Conservation (phyloP, 345 rosid genomes). For the Syzygium jambos region DNA sequence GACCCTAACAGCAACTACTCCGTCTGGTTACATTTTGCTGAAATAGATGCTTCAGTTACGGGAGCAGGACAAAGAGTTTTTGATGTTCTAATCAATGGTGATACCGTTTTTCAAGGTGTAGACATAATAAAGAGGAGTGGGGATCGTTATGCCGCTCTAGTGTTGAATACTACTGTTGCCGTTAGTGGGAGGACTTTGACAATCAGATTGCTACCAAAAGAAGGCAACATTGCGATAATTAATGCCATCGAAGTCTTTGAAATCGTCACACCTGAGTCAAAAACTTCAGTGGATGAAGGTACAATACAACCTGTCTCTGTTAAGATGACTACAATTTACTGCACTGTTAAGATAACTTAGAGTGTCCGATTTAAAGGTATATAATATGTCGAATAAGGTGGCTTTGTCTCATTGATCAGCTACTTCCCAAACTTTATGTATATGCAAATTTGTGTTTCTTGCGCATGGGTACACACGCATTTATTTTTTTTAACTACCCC, state of each 20-base stretch:
- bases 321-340: background rate
- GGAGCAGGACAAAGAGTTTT: slow-evolving; percentile 68
- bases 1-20: slow-evolving; percentile 92
- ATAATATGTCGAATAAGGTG: no score
- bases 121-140: slow-evolving; percentile 72
- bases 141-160: slow-evolving; percentile 55
- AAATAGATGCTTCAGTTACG: slow-evolving; percentile 66
- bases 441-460: no score
- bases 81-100: slow-evolving; percentile 75
- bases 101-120: slow-evolving; percentile 34
- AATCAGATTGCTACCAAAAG: slow-evolving; percentile 58
- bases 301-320: background rate
- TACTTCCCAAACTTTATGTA: no score
- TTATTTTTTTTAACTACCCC: no score
- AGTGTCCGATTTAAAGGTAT: no score
- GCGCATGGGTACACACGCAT: no score
- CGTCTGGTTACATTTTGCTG: slow-evolving; percentile 91
- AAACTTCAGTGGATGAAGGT: slow-evolving; percentile 84
- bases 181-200: slow-evolving; percentile 82
- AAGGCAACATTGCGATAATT: slow-evolving; percentile 54
- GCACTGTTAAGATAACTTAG: no score
- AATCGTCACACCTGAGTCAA: slow-evolving; percentile 53
- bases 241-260: slow-evolving; percentile 94
- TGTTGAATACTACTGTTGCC: slow-evolving; percentile 66
- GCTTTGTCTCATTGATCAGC: no score